Percentiles rank a stretch among this genome's conserved stretches.
phyloP scores from a whole-genome alignment of 2,329 filamentous ascomycete species.

The Aspergillus ibericus region DNA sequence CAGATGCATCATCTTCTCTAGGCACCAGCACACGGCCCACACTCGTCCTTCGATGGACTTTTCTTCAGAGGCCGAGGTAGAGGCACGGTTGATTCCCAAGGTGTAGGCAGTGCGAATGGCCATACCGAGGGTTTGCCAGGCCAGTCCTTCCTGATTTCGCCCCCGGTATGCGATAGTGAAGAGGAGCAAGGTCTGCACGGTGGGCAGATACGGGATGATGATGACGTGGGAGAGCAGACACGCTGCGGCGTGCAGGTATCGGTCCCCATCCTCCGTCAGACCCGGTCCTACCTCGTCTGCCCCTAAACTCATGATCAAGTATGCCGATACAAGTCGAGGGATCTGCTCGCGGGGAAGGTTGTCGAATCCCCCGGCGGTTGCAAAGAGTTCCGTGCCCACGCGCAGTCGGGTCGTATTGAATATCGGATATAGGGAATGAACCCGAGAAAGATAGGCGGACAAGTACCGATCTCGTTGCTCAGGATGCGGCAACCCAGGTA shows the following conservation, averaged over 20 bases:
- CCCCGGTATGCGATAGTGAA: conserved; percentile 14
- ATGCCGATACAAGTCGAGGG: conserved; percentile 7
- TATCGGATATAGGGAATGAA: conserved; percentile 14
- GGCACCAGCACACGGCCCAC: conserved; percentile 14
- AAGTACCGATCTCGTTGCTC: conserved; percentile 2
- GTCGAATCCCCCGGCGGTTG: not conserved
- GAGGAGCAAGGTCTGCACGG: conserved; percentile 13
- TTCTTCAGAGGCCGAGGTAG: not conserved
- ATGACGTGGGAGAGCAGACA: conserved; percentile 13
- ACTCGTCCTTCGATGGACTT: conserved; percentile 2
- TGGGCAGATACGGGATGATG: conserved; percentile 13
- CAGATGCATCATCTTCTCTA: conserved; percentile 18
- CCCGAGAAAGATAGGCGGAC: conserved; percentile 2
- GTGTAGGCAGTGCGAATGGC: conserved; percentile 17
- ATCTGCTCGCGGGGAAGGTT: conserved; percentile 5
- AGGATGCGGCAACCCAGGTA: conserved; percentile 8
- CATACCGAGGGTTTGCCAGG: conserved; percentile 17
- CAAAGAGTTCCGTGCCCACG: conserved; percentile 1
- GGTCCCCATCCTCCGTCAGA: conserved; percentile 11
- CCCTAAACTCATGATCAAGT: conserved; percentile 14
- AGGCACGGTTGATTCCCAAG: conserved; percentile 11
- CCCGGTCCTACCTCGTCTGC: conserved; percentile 11
- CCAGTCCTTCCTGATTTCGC: conserved; percentile 15
- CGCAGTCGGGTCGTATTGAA: not conserved
- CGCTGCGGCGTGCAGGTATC: conserved; percentile 13